A percentile compares a stretch with the other conserved stretches of the same genome.
Evolutionary conservation across 140 eudicot species (phyloP).

Genomic region (Flaveria floridana): DNA sequence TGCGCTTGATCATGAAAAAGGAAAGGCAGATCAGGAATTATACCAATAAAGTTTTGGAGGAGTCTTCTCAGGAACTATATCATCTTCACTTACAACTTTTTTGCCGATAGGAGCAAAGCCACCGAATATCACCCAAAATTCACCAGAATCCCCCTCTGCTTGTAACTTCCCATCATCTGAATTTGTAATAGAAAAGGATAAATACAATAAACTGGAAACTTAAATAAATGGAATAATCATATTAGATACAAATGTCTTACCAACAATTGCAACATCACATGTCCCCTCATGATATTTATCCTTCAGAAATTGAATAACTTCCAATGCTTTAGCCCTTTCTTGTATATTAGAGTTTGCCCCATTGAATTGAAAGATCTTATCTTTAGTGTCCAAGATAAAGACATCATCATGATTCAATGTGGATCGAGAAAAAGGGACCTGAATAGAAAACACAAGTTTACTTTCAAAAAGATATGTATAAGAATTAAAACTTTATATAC

Average conservation of each 20-base stretch:
- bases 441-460: constrained; percentile 19
- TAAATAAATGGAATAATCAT: neutral
- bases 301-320: constrained; percentile 90
- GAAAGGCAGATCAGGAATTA: neutral
- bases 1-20: neutral
- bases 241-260: constrained; percentile 41
- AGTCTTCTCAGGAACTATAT: constrained; percentile 72
- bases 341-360: constrained; percentile 97
- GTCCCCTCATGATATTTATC: constrained; percentile 91
- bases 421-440: constrained; percentile 96
- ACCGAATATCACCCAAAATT: constrained; percentile 97
- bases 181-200: neutral
- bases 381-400: constrained; percentile 87
- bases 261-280: constrained; percentile 96
- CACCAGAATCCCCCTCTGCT: constrained; percentile 95
- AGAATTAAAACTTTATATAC: neutral
- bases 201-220: neutral
- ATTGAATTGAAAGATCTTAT: constrained; percentile 88
- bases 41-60: constrained; percentile 80
- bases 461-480: neutral
- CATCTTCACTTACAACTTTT: constrained; percentile 88
- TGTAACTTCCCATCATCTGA: constrained; percentile 95
- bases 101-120: constrained; percentile 99
- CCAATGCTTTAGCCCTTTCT: constrained; percentile 96
- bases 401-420: constrained; percentile 97